Conservation (phyloP, 2,329 filamentous ascomycete species). For the Arthroderma sp. region DNA sequence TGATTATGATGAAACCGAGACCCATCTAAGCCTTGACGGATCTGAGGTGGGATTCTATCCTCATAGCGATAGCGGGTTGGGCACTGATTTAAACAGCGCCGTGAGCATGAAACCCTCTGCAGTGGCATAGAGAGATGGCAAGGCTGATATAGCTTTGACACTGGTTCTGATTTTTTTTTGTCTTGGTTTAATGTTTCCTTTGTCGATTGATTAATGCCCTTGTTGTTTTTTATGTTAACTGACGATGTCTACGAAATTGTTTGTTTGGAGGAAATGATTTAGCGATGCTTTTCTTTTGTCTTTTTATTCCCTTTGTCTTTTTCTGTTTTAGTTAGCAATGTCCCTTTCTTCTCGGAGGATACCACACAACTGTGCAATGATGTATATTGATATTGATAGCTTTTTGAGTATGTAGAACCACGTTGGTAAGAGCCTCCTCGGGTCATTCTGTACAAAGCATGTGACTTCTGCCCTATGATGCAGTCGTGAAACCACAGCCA, state of each 20-base stretch:
- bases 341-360: no score
- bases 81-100: slow-evolving; percentile 16
- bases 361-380: no score
- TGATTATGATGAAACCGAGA: slow-evolving; percentile 10
- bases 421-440: no score
- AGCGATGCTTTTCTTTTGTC: slow-evolving; percentile 16
- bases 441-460: no score
- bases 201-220: neutral
- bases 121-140: slow-evolving; percentile 3
- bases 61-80: slow-evolving; percentile 20
- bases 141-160: no score
- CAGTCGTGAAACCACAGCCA: no score
- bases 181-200: slow-evolving; percentile 2
- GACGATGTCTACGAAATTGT: no score
- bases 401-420: no score
- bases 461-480: no score
- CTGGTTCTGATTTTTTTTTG: slow-evolving; percentile 8
- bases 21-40: slow-evolving; percentile 6
- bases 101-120: slow-evolving; percentile 6
- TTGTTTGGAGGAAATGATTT: neutral
- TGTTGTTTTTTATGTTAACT: neutral
- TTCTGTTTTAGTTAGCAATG: neutral
- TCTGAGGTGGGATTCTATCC: slow-evolving; percentile 13
- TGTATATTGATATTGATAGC: no score
- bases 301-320: slow-evolving; percentile 3